Base-by-base conservation (phyloP, 495 filamentous ascomycete genomes). In the Daldinia childiae region DNA sequence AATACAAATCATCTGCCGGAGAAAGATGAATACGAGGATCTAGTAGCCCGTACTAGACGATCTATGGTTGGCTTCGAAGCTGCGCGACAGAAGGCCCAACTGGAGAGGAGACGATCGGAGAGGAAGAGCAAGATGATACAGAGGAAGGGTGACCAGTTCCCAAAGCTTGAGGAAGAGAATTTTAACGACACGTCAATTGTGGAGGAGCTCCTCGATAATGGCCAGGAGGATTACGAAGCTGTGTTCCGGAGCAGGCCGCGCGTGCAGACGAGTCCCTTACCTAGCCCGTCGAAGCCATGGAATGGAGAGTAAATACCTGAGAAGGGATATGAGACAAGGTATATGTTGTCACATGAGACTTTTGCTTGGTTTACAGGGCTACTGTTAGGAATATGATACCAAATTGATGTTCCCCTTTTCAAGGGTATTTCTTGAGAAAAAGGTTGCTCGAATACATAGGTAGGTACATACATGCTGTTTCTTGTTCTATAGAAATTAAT, bases 171-270 rank as follows among this genome's bases (percentile, higher is more conserved):
- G 6, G 82, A 82, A 66, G 80, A 83, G 27, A 39, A 11, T 24
- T 66, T 76, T 0, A 56, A 69, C n/a, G 66, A 78, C 6, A 50
- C 73, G 0, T 74, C 73, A 5, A 62, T 80, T 43, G 62, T 71
- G 1, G 79, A 79, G 14, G 77, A 76, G 21, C 60, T 80, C 11
- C 74, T 79, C 3, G 76, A 82, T 63, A 57, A 29, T 66, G 77
- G 67, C n/a, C 87, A 90, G 57, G 89, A 89, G 15, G 91, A 92
- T 71, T 94, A 95, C 75, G 90, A 91, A 55, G 91, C 90, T 58
- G 90, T 97, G 1, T 97, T 97, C 79, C 93, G 89, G 80, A 93
- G 92, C 41, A 79, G 94, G 66, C 94, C 94, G 1, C 91, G 90
- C 69, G 85, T 97, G 61, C 90, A 89, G 59, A 84, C 84, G 6